Conservation (phyloP, 805 yeast species). For the Saccharomycopsis malanga region DNA sequence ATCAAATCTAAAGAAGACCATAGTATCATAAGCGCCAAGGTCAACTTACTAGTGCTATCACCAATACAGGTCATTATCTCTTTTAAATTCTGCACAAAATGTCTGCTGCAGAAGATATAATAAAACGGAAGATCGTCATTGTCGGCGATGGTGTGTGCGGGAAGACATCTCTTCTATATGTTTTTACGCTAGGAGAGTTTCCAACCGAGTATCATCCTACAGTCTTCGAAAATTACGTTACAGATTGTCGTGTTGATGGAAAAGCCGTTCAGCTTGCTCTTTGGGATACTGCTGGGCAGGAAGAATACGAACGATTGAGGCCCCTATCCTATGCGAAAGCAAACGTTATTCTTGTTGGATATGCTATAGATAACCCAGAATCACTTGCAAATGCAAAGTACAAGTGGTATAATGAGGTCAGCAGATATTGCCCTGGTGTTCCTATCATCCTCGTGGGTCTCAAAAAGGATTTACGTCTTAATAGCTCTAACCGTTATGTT, state of each 20-base stretch:
- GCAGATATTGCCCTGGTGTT: slow-evolving; percentile 69
- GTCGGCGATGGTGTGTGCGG: slow-evolving; percentile 97
- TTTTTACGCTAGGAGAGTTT: slow-evolving; percentile 86
- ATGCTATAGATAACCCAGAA: slow-evolving; percentile 79
- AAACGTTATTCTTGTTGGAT: slow-evolving; percentile 78
- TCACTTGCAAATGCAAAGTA: slow-evolving; percentile 73
- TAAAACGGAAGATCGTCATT: slow-evolving; percentile 73
- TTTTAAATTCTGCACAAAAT: too few relatives aligned
- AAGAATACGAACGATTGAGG: slow-evolving; percentile 84
- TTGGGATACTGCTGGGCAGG: slow-evolving; percentile 98
- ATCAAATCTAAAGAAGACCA: too few relatives aligned
- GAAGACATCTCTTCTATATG: slow-evolving; percentile 83
- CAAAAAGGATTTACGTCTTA: slow-evolving; percentile 68
- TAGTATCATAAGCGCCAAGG: too few relatives aligned
- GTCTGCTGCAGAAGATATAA: too few relatives aligned
- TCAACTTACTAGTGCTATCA: too few relatives aligned
- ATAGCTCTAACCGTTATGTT: slow-evolving; percentile 38
- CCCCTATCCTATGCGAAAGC: slow-evolving; percentile 87
- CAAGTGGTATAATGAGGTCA: slow-evolving; percentile 86
- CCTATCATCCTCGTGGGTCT: slow-evolving; percentile 78
- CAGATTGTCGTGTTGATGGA: slow-evolving; percentile 91
- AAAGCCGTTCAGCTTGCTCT: slow-evolving; percentile 80
- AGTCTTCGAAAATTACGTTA: slow-evolving; percentile 89
- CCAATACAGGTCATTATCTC: too few relatives aligned
- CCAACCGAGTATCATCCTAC: slow-evolving; percentile 93